Percentiles rank a stretch among this genome's conserved stretches.
phyloP scores from a whole-genome alignment of 495 filamentous ascomycete species.

The Talaromyces borbonicus region DNA sequence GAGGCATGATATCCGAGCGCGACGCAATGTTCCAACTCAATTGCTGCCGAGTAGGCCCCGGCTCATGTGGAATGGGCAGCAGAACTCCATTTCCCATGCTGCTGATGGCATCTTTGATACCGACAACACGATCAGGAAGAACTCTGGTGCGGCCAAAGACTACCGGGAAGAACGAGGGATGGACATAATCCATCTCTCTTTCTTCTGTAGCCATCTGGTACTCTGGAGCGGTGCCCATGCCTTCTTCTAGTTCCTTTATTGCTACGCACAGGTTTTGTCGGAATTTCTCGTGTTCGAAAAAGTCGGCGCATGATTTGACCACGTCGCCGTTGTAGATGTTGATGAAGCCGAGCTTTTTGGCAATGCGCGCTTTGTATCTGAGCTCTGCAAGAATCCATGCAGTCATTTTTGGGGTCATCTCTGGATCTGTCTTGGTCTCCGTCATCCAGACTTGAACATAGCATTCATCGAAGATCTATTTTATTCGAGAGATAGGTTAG shows the following conservation, averaged over 20 bases:
- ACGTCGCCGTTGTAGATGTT: conserved; percentile 21
- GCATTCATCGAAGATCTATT: conserved; percentile 34
- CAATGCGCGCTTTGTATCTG: conserved; percentile 30
- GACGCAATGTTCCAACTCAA: conserved; percentile 33
- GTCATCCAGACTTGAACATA: conserved; percentile 28
- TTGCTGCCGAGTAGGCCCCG: conserved; percentile 23
- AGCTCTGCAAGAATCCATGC: conserved; percentile 42
- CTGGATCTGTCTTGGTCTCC: conserved; percentile 19
- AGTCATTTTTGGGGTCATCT: conserved; percentile 37
- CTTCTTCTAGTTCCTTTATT: conserved; percentile 13
- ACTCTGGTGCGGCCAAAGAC: conserved; percentile 30
- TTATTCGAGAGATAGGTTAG: no score
- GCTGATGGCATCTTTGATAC: conserved; percentile 18
- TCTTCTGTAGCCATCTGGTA: conserved; percentile 14
- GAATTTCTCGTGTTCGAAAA: conserved; percentile 10
- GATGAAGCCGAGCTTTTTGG: conserved; percentile 16
- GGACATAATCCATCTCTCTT: conserved; percentile 24
- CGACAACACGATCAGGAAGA: conserved; percentile 17
- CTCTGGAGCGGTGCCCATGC: not conserved
- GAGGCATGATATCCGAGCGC: conserved; percentile 19
- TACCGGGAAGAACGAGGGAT: conserved; percentile 36
- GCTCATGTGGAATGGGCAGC: conserved; percentile 18
- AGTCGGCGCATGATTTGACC: conserved; percentile 20
- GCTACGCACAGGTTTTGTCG: conserved; percentile 22
- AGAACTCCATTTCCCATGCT: conserved; percentile 20